Conservation (phyloP, 805 yeast species). For the Kodamaea restingae region DNA sequence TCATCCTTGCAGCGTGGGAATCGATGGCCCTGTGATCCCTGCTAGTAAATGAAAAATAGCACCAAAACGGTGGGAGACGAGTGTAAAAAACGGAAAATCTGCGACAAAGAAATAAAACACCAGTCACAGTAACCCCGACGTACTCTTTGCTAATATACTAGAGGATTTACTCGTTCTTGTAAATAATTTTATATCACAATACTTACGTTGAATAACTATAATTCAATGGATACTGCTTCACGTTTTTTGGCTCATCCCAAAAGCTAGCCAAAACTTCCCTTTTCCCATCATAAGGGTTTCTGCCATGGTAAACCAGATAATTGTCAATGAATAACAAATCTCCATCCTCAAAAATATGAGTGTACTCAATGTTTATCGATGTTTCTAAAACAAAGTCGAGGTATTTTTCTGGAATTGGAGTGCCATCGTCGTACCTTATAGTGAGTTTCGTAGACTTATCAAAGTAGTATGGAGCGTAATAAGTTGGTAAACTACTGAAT, state of each 20-base stretch:
- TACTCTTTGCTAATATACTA: too few relatives aligned
- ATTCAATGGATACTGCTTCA: conserved; percentile 3
- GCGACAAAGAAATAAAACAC: too few relatives aligned
- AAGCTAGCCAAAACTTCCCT: conserved; percentile 20
- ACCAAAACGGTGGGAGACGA: conserved; percentile 2
- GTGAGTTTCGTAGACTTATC: conserved; percentile 6
- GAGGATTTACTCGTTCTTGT: neutral
- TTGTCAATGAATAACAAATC: conserved; percentile 20
- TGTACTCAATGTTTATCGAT: conserved; percentile 17
- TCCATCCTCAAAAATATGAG: conserved; percentile 17
- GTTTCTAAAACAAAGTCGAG: conserved; percentile 17
- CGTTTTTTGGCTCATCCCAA: conserved; percentile 13
- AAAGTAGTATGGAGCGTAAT: conserved; percentile 13
- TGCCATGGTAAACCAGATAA: conserved; percentile 20
- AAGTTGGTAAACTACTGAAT: conserved; percentile 20
- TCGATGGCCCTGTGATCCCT: neutral
- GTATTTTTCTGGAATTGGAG: conserved; percentile 16
- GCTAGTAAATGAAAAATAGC: conserved; percentile 2
- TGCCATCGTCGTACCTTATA: conserved; percentile 18
- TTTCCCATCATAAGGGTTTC: conserved; percentile 17
- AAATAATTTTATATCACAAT: neutral
- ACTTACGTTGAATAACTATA: too few relatives aligned
- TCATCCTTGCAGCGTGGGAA: neutral
- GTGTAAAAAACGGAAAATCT: neutral
- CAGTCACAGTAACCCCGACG: too few relatives aligned